Conservation (phyloP, 768 basidiomycete genomes). For the Suillus americanus region DNA sequence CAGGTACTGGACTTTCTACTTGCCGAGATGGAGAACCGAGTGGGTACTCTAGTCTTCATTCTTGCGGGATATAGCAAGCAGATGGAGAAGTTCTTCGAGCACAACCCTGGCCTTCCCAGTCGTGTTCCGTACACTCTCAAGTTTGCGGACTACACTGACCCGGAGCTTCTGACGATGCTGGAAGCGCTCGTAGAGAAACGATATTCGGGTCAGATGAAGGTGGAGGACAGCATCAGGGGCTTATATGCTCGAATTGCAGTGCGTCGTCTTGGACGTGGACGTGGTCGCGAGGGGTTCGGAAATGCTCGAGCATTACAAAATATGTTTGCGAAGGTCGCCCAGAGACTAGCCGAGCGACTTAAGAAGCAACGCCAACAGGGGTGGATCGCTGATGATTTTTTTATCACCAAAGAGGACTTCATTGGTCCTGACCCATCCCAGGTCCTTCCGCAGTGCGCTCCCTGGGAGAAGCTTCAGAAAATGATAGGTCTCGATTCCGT, state of each 20-base stretch:
- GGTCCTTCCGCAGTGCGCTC: slow-evolving; percentile 42
- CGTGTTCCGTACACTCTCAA: slow-evolving; percentile 63
- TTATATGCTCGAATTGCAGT: slow-evolving; percentile 56
- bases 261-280: slow-evolving; percentile 59
- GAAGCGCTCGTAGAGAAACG: slow-evolving; percentile 45
- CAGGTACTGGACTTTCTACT: slow-evolving; percentile 69
- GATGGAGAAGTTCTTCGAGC: slow-evolving; percentile 79
- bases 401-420: slow-evolving; percentile 52
- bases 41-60: slow-evolving; percentile 65
- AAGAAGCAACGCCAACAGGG: slow-evolving; percentile 41
- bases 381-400: slow-evolving; percentile 44
- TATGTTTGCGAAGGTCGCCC: slow-evolving; percentile 43
- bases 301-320: slow-evolving; percentile 64
- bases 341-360: slow-evolving; percentile 56
- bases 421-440: slow-evolving; percentile 64
- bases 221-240: slow-evolving; percentile 54
- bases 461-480: slow-evolving; percentile 52
- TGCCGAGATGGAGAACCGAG: slow-evolving; percentile 73
- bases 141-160: slow-evolving; percentile 61
- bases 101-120: slow-evolving; percentile 67
- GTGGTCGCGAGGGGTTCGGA: slow-evolving; percentile 61
- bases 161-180: slow-evolving; percentile 57
- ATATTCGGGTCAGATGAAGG: slow-evolving; percentile 49
- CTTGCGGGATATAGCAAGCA: slow-evolving; percentile 69
- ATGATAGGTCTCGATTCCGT: slow-evolving; percentile 58